Evolutionary conservation across 2,329 filamentous ascomycete species (phyloP).

Genomic region (Biscogniauxia marginata): DNA sequence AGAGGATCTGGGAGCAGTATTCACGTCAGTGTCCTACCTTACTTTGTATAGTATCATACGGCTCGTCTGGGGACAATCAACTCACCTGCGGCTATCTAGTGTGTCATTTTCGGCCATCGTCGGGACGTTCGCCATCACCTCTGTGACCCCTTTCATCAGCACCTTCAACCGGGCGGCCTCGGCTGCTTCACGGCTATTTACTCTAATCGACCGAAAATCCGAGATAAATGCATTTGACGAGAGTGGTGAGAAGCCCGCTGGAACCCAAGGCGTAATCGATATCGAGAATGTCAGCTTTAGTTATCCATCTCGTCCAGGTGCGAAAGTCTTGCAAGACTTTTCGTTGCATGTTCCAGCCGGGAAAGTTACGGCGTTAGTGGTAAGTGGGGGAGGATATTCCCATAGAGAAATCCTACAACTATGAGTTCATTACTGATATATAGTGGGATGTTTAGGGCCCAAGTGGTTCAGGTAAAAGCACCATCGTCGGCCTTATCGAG

Average conservation of each 20-base stretch:
- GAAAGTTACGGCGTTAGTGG: conserved; percentile 43
- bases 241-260: conserved; percentile 29
- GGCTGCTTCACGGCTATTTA: conserved; percentile 37
- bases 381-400: too few relatives aligned
- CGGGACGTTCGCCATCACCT: conserved; percentile 36
- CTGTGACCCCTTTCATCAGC: conserved; percentile 37
- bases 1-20: conserved; percentile 36
- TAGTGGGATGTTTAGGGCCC: conserved; percentile 3
- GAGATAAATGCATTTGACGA: conserved; percentile 36
- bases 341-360: conserved; percentile 43
- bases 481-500: conserved; percentile 84
- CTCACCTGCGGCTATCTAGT: conserved; percentile 12
- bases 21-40: conserved; percentile 32
- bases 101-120: conserved; percentile 41
- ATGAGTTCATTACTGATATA: not conserved
- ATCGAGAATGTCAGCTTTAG: conserved; percentile 42
- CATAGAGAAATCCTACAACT: not conserved
- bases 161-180: conserved; percentile 40
- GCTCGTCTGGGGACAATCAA: too few relatives aligned
- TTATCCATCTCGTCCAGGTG: conserved; percentile 45
- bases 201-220: conserved; percentile 38
- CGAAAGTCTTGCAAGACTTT: conserved; percentile 42
- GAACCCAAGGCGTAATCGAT: conserved; percentile 35
- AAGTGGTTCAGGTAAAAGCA: conserved; percentile 42
- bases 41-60: too few relatives aligned